Base-by-base conservation (phyloP, 768 basidiomycete genomes). In the Jaapia argillacea region DNA sequence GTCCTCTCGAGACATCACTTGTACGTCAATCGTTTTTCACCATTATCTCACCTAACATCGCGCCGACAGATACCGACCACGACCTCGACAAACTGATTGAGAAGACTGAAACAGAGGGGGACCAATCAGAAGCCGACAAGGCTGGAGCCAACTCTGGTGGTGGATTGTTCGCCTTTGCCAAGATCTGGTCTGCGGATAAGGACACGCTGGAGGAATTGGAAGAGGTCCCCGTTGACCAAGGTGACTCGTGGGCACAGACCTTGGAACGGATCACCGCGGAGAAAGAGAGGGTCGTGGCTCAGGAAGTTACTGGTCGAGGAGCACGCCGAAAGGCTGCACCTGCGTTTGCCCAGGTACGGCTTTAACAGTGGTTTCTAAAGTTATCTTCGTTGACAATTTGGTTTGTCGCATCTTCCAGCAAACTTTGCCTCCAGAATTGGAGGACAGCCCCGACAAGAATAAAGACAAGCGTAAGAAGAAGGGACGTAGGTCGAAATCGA, bases 51-150 rank as follows among this genome's bases (percentile, higher is more conserved):
- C 26, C 16, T 16, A 14, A 28, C 20, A 37, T 38, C 24, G 25
- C 7, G 6, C 35, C 23, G 16, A 47, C 36, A 89, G 88, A 91
- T 55, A 70, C 83, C 13, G 85, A 88, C 21, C 67, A 77, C 33
- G 89, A 92, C 51, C 75, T 97, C 41, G 82, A 92, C 41, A 84
- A 77, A 36, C 75, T 97, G 21, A 86, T 98, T 43, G 81, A 88
- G 56, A 85, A 78, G 58, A 86, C 89, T 1, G 86, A 91, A 58
- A 66, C 72, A 41, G 83, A 89, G 48, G 75, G 65, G 10, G 74
- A 79, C 21, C 60, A 72, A 42, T 70, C 72, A 40, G 69, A 72
- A 47, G 53, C 60, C 2, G 58, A 62, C 16, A 57, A 67, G 4
- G 72, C 70, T 45, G 72, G 74, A 37, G n/a, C n/a, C n/a, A n/a